Evolutionary conservation across 1,284 basidiomycete species (phyloP).

Genomic region (Clitocybe nebularis): DNA sequence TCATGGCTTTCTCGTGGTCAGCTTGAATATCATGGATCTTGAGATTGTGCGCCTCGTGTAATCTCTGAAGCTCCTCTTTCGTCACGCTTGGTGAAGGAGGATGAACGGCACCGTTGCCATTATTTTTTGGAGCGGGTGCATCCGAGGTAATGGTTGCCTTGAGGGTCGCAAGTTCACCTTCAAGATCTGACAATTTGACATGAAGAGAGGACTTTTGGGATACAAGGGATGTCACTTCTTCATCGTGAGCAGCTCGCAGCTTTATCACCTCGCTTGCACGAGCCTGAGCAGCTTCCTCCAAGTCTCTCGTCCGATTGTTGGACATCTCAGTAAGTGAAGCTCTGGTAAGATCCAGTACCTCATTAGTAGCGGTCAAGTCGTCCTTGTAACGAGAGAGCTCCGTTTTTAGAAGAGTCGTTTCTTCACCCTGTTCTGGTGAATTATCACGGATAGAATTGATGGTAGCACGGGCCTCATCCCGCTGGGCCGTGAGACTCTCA

Average conservation of each 20-base stretch:
- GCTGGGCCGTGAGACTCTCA: constrained; percentile 52
- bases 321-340: constrained; percentile 67
- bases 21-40: constrained; percentile 77
- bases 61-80: constrained; percentile 67
- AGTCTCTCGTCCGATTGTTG: constrained; percentile 62
- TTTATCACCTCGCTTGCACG: constrained; percentile 68
- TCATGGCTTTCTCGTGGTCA: constrained; percentile 61
- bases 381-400: constrained; percentile 62
- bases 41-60: constrained; percentile 78
- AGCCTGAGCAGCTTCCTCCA: constrained; percentile 64
- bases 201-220: constrained; percentile 58
- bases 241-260: constrained; percentile 54
- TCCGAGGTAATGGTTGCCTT: constrained; percentile 52
- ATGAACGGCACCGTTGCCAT: constrained; percentile 42
- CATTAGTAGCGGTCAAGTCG: constrained; percentile 55
- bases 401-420: constrained; percentile 51
- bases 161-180: constrained; percentile 68
- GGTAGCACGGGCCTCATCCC: constrained; percentile 55
- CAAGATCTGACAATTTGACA: constrained; percentile 61
- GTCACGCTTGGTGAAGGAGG: constrained; percentile 52
- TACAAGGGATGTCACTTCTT: constrained; percentile 49
- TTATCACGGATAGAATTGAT: constrained; percentile 41
- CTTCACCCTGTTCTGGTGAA: constrained; percentile 49
- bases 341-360: constrained; percentile 62
- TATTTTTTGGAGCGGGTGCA: constrained; percentile 47